A percentile compares a stretch with the other conserved stretches of the same genome.
Conservation (phyloP, 495 filamentous ascomycete species). For the Neurospora africana region DNA sequence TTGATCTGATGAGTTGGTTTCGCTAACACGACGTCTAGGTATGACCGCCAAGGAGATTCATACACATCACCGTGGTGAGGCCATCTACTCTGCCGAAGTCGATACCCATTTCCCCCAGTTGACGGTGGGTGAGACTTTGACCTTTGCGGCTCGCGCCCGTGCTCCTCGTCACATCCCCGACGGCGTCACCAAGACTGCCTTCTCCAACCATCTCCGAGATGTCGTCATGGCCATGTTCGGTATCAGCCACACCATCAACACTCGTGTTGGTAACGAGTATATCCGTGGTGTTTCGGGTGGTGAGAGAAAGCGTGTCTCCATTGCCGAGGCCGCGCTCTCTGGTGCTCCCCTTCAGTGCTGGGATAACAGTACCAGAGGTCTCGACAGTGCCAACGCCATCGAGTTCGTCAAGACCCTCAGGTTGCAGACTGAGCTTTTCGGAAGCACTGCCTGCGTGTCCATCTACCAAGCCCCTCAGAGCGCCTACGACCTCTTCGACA, state of each 20-base stretch:
- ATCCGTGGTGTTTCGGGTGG: slow-evolving; percentile 73
- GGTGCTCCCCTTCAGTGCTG: slow-evolving; percentile 66
- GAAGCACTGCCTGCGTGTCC: slow-evolving; percentile 60
- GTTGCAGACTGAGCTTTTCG: slow-evolving; percentile 52
- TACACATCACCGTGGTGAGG: slow-evolving; percentile 61
- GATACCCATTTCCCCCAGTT: slow-evolving; percentile 80
- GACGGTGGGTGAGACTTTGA: slow-evolving; percentile 66
- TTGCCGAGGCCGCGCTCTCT: slow-evolving; percentile 60
- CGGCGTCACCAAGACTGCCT: slow-evolving; percentile 47
- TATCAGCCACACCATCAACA: slow-evolving; percentile 65
- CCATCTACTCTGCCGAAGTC: slow-evolving; percentile 70
- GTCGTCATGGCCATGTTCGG: slow-evolving; percentile 75
- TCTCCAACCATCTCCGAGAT: slow-evolving; percentile 56
- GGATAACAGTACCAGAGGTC: slow-evolving; percentile 74
- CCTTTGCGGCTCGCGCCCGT: slow-evolving; percentile 62
- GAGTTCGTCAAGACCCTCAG: slow-evolving; percentile 65
- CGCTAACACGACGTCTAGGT: slow-evolving; percentile 22
- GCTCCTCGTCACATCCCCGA: slow-evolving; percentile 52
- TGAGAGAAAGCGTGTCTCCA: slow-evolving; percentile 75
- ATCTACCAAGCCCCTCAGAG: slow-evolving; percentile 76
- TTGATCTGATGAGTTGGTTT: background rate
- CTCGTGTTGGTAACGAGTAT: slow-evolving; percentile 69
- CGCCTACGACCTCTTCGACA: slow-evolving; percentile 72
- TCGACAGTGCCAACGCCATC: slow-evolving; percentile 73
- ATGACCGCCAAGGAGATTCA: slow-evolving; percentile 53